Base-by-base conservation (phyloP, 2,329 filamentous ascomycete species). In the Colletotrichum sp. region DNA sequence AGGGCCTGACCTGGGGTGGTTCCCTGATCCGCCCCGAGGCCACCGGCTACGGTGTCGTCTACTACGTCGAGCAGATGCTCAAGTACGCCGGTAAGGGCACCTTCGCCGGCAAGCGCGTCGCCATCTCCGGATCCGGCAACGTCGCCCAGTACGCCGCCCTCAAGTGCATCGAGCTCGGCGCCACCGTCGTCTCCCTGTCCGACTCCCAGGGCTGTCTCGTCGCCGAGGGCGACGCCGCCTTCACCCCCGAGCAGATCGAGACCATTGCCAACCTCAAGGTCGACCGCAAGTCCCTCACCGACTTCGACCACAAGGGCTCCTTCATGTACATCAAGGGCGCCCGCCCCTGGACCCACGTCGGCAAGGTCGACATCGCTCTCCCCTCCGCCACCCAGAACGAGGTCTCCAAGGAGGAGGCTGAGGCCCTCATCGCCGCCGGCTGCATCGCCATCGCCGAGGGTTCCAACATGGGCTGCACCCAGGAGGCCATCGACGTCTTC, bases 391-490 rank as follows among this genome's bases (percentile, higher is more conserved):
- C 97, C 76, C 96, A 99, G 91, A 99, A 99, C 90, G 97, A 99
- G 89, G 95, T 99, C 83, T 96, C 92, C 83, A 93, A 93, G 84
- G 95, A 97, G 81, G 97, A 99, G 90, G 97, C 96, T 69, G 89
- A 95, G 88, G 92, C 91, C 21, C 92, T 99, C 60, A 92, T 98
- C 76, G 90, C 90, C 66, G 91, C 91, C 76, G 96, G 96, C 80
- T 91, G 91, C 83, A 92, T 93, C 85, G 98, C 95, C 89, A 93
- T 99, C 80, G 97, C 97, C 75, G 97, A 99, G 89, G 97, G 97
- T 73, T 97, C 94, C 88, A 99, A 99, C 92, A 99, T 99, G 97
- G 97, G 97, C 79, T 98, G 96, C 90, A 98, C 96, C 39, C 95
- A 97, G 87, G 96, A 95, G 79, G 96, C 96, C 80, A 98, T 99